Evolutionary conservation across 2,329 filamentous ascomycete species (phyloP), one percentile per base, ranked within the genome.

Genomic region (Tolypocladium album): DNA sequence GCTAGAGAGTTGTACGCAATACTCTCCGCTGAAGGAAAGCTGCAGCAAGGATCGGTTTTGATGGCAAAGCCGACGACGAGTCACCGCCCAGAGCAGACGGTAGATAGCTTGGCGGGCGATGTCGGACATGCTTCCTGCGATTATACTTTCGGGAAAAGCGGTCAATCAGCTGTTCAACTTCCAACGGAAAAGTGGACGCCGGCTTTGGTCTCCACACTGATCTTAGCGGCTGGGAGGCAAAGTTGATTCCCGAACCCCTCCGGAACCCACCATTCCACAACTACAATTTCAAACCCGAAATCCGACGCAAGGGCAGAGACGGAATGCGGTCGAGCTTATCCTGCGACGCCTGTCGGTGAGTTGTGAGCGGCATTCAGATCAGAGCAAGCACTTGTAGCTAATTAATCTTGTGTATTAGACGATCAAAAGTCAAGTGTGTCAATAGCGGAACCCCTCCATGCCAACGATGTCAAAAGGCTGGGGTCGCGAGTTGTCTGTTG

Each of bases 401-500:
- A 11, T 52, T 24, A 11, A 3, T 17, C 27, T 31, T 11, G 24
- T n/a, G n/a, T 6, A n/a, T 22, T 27, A 74, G 72, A 27, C 67
- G 65, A 56, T 72, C 70, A 50, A 74, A 74, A 55, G 64, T 74
- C 17, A 74, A 74, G 55, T 74, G 72, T 57, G 64, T 71, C 15
- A 70, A 74, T 60, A 55, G 62, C 6, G 72, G 72, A 27, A 62
- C 39, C 3, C 59, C 70, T 22, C 72, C 72, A 0, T 74, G 72
- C 5, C 64, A 66, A 22, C 65, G 69, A 40, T 74, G 72, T 36
- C 62, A 64, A 27, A 69, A 67, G 52, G 64, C 68, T 2, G 65
- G 64, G 3, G 65, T 65, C 4, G 36, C 62, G 7, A 65, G 63
- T 0, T 74, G 72, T 42, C 61, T 64, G 39, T 64, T 74, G 2